These are phyloP conservation scores for Delphinella strobiligena DNA, from an alignment of 2,329 filamentous ascomycete genomes.

Conservation along the genomic window DNA sequence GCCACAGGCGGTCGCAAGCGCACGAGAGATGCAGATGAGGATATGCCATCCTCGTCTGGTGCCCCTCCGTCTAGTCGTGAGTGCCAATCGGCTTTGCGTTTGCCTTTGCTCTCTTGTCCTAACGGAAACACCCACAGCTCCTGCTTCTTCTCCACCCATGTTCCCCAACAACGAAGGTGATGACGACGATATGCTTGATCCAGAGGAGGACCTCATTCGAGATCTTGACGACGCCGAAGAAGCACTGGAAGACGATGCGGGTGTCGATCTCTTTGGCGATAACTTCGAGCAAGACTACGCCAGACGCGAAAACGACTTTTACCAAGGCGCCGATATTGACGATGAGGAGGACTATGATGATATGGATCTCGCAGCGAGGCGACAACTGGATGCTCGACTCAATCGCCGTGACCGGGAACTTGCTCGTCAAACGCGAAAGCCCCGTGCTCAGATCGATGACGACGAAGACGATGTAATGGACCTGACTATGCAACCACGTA, in stretches of 20 bases:
- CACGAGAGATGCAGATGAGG: constrained; percentile 52
- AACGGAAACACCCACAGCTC: constrained; percentile 26
- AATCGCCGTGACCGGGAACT: constrained; percentile 64
- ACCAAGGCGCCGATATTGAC: constrained; percentile 61
- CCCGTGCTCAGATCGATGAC: constrained; percentile 61
- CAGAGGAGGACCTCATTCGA: constrained; percentile 52
- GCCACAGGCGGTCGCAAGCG: constrained; percentile 47
- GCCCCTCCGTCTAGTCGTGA: constrained; percentile 52
- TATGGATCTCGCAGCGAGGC: constrained; percentile 53
- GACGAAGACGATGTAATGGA: constrained; percentile 80
- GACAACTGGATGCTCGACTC: constrained; percentile 60
- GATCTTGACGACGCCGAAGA: constrained; percentile 59
- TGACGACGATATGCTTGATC: constrained; percentile 57
- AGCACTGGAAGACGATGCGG: constrained; percentile 56
- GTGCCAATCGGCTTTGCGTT: no score
- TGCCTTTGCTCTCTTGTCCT: no score
- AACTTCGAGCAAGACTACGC: constrained; percentile 54
- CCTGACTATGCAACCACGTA: constrained; percentile 71
- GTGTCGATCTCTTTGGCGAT: constrained; percentile 60
- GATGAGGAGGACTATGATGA: constrained; percentile 65
- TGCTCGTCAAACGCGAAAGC: constrained; percentile 50
- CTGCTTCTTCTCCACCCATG: constrained; percentile 49
- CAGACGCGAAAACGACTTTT: constrained; percentile 42
- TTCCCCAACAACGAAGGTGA: constrained; percentile 54
- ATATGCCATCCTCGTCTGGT: constrained; percentile 42